These are phyloP conservation scores for Bipolaris sorokiniana DNA, from an alignment of 2,329 filamentous ascomycete species.

Conservation along the genomic window DNA sequence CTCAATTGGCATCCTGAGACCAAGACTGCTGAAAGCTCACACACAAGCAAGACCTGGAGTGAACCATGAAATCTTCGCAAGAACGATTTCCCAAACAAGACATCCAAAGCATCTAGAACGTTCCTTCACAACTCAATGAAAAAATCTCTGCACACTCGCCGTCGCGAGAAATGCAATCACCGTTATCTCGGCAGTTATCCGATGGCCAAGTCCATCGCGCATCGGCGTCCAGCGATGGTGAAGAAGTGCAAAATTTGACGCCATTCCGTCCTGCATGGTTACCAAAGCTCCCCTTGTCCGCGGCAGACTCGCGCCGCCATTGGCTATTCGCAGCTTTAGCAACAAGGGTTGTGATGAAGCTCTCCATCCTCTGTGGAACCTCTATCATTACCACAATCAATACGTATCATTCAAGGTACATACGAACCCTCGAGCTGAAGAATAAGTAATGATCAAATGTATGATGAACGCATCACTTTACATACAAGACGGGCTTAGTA, in stretches of 20 bases:
- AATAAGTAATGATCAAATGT: background rate
- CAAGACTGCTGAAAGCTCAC: too few relatives aligned
- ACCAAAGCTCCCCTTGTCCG: conserved; percentile 26
- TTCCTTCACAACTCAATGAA: background rate
- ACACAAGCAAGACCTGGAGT: too few relatives aligned
- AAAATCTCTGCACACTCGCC: conserved; percentile 22
- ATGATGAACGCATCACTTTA: background rate
- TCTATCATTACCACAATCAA: background rate
- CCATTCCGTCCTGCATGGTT: conserved; percentile 14
- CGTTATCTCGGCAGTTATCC: conserved; percentile 11
- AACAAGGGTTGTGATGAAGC: conserved; percentile 2
- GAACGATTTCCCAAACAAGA: too few relatives aligned
- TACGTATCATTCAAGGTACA: background rate
- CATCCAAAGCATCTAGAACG: background rate
- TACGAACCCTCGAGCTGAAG: background rate
- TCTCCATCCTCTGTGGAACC: conserved; percentile 8
- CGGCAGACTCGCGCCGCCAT: conserved; percentile 30
- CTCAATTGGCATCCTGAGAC: too few relatives aligned
- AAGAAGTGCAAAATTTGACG: conserved; percentile 24
- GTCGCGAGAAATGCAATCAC: background rate
- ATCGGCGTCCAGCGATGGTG: conserved; percentile 30
- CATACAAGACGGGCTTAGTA: background rate
- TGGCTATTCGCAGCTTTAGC: conserved; percentile 17
- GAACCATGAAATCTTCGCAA: too few relatives aligned
- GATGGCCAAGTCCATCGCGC: conserved; percentile 12